A percentile compares a stretch with the other conserved stretches of the same genome.
Evolutionary conservation across 2,329 filamentous ascomycete genomes (phyloP).

Genomic region (Hymenoscyphus occultus): DNA sequence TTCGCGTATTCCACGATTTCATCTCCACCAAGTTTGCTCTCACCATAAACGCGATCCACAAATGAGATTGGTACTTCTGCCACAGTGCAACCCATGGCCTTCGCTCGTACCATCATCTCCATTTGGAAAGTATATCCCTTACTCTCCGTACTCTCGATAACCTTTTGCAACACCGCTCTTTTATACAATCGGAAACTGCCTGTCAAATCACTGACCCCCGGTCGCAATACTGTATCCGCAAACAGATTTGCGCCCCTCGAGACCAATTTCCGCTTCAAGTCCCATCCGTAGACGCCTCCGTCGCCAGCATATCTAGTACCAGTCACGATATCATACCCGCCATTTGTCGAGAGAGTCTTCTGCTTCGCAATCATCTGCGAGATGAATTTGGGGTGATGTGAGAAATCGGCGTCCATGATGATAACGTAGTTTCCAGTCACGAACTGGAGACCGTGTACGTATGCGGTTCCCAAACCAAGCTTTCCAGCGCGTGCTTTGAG

Average conservation of each 20-base stretch:
- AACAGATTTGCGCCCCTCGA: conserved; percentile 89
- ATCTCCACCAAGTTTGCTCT: conserved; percentile 88
- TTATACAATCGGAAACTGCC: conserved; percentile 95
- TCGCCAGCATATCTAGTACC: conserved; percentile 90
- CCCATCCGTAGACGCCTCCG: conserved; percentile 93
- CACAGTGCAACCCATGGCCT: conserved; percentile 91
- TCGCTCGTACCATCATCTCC: conserved; percentile 98
- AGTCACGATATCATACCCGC: conserved; percentile 92
- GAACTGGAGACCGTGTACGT: conserved; percentile 60
- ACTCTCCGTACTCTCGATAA: conserved; percentile 86
- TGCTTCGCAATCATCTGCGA: conserved; percentile 86
- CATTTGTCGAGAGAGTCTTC: conserved; percentile 48
- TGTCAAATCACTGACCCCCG: conserved; percentile 85
- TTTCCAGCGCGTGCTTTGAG: conserved; percentile 86
- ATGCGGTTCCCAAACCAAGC: conserved; percentile 34
- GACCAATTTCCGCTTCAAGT: conserved; percentile 84
- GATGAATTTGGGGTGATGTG: conserved; percentile 99
- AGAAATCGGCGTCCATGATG: conserved; percentile 99
- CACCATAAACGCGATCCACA: conserved; percentile 91
- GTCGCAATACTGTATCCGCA: conserved; percentile 86
- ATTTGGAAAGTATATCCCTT: conserved; percentile 99
- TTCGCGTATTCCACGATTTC: conserved; percentile 98
- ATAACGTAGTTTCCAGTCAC: conserved; percentile 91
- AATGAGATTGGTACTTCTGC: conserved; percentile 96
- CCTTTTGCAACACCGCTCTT: conserved; percentile 81